These are phyloP conservation scores for Russula abietina DNA, from an alignment of 768 basidiomycete genomes.

Conservation along the genomic window DNA sequence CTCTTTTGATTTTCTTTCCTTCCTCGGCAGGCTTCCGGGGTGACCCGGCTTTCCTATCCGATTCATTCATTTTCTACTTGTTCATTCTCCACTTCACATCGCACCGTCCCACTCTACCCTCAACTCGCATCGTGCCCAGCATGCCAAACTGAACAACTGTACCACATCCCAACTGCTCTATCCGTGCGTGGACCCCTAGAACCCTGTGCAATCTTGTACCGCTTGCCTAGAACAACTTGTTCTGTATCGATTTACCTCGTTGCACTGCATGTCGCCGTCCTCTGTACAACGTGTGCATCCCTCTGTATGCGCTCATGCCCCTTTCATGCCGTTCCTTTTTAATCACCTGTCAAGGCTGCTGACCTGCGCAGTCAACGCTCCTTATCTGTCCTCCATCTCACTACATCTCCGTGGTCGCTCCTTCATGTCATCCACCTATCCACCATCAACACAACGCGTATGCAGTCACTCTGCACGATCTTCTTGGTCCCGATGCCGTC, in stretches of 20 bases:
- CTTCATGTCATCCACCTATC: slow-evolving; percentile 16
- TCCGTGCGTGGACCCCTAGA: slow-evolving; percentile 8
- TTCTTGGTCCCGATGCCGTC: slow-evolving; percentile 8
- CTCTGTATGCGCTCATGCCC: slow-evolving; percentile 8
- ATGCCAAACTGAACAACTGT: neutral
- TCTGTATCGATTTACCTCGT: slow-evolving; percentile 16
- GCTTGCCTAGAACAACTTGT: slow-evolving; percentile 2
- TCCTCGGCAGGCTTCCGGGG: slow-evolving; percentile 19
- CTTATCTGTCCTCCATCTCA: neutral
- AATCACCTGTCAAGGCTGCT: neutral
- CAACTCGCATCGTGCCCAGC: slow-evolving; percentile 9
- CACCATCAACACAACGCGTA: slow-evolving; percentile 14
- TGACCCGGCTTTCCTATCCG: neutral
- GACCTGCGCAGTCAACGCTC: slow-evolving; percentile 8
- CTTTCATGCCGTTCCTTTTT: slow-evolving; percentile 14
- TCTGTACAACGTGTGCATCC: slow-evolving; percentile 1
- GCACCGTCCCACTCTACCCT: slow-evolving; percentile 6
- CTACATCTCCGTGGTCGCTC: slow-evolving; percentile 15
- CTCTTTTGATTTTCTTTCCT: slow-evolving; percentile 4
- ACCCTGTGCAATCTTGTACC: slow-evolving; percentile 13
- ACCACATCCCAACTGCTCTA: slow-evolving; percentile 18
- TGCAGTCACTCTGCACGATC: slow-evolving; percentile 9
- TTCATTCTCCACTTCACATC: slow-evolving; percentile 7
- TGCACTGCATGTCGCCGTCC: slow-evolving; percentile 14
- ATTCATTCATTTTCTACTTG: slow-evolving; percentile 8